Conservation (phyloP, 2,329 filamentous ascomycete species). For the Ophiobolus disseminans region DNA sequence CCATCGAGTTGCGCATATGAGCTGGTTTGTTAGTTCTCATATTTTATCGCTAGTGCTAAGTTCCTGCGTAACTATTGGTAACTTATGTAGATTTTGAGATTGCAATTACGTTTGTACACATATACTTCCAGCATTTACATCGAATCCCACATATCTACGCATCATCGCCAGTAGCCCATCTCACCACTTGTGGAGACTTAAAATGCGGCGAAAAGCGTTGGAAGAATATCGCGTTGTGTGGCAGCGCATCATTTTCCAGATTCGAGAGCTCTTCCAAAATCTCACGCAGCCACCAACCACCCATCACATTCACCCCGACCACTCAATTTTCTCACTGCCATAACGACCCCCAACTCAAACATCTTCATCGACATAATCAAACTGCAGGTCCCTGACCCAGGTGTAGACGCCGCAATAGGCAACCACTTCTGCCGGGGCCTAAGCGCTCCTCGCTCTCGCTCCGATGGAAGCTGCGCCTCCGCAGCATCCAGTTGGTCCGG, state of each 20-base stretch:
- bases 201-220: too few species aligned
- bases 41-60: too few species aligned
- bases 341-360: constrained; percentile 22
- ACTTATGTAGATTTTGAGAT: too few species aligned
- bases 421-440: constrained; percentile 42
- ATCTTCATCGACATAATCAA: constrained; percentile 33
- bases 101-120: too few species aligned
- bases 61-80: too few species aligned
- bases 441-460: constrained; percentile 30
- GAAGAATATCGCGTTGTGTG: too few species aligned
- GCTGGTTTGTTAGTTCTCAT: too few species aligned
- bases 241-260: constrained; percentile 19
- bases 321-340: constrained; percentile 30
- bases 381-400: constrained; percentile 25
- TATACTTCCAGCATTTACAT: too few species aligned
- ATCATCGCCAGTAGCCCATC: too few species aligned
- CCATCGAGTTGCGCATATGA: too few species aligned
- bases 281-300: constrained; percentile 24
- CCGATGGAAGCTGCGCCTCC: constrained; percentile 18
- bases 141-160: too few species aligned
- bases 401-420: constrained; percentile 34
- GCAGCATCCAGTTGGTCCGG: constrained; percentile 32
- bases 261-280: constrained; percentile 26
- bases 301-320: constrained; percentile 35
- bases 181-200: too few species aligned